Conservation (phyloP, 495 filamentous ascomycete species). For the Lindgomyces ingoldianus region DNA sequence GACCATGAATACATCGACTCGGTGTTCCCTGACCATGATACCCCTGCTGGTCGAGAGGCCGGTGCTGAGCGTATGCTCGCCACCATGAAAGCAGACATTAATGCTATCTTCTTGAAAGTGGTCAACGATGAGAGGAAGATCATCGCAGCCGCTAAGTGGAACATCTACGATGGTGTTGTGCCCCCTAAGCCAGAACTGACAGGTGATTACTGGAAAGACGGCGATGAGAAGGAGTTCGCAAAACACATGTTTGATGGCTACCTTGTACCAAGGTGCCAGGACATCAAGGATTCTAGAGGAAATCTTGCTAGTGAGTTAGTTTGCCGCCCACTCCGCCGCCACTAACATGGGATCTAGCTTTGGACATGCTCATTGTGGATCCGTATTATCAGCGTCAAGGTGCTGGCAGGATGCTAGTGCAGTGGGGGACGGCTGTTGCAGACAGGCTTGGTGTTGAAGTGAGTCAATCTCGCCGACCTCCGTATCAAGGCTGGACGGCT, state of each 20-base stretch:
- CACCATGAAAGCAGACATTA: background rate
- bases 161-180: background rate
- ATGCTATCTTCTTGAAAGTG: conserved; percentile 4
- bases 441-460: conserved; percentile 5
- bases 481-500: background rate
- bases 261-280: background rate
- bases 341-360: background rate
- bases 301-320: background rate
- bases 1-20: conserved; percentile 14
- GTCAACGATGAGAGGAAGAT: background rate
- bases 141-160: conserved; percentile 4
- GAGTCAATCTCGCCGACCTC: background rate
- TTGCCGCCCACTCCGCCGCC: background rate
- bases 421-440: conserved; percentile 4
- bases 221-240: conserved; percentile 8
- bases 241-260: conserved; percentile 6
- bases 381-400: conserved; percentile 6
- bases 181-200: background rate
- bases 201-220: conserved; percentile 5
- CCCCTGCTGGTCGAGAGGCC: background rate
- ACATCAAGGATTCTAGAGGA: conserved; percentile 3
- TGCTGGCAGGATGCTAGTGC: conserved; percentile 1
- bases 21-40: conserved; percentile 17
- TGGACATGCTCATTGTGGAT: conserved; percentile 7
- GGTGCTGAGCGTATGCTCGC: conserved; percentile 21